Evolutionary conservation across 331 rosid species (phyloP).

Genomic region (Cydonia oblonga): DNA sequence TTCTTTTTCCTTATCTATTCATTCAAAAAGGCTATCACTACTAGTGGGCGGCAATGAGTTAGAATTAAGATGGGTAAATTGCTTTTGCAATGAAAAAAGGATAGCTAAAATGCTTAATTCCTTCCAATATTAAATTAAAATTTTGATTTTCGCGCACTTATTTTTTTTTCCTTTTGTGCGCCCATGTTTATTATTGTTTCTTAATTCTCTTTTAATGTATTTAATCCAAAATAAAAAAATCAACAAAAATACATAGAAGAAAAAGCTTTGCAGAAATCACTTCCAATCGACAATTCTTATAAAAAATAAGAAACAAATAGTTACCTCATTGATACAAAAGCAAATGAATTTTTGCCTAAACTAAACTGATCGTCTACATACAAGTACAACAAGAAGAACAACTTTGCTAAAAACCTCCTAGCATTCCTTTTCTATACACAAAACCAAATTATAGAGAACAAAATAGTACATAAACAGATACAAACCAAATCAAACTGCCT

Average conservation of each 20-base stretch:
- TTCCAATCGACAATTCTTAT: background rate
- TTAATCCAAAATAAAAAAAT: too few species aligned
- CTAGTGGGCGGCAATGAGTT: background rate
- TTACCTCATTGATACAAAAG: background rate
- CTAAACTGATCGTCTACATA: background rate
- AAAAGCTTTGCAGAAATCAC: too few species aligned
- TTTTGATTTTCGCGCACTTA: too few species aligned
- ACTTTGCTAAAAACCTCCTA: background rate
- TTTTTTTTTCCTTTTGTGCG: too few species aligned
- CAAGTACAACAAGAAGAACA: background rate
- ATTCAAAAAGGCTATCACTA: too few species aligned
- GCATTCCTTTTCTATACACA: background rate
- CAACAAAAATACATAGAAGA: too few species aligned
- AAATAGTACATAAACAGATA: background rate
- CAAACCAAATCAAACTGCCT: background rate
- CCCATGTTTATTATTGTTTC: too few species aligned
- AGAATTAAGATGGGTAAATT: background rate
- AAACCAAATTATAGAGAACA: background rate
- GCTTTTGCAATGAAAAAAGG: background rate
- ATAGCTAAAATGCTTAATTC: too few species aligned
- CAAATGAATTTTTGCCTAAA: background rate
- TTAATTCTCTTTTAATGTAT: too few species aligned
- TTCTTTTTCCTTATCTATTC: too few species aligned
- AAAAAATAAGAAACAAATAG: too few species aligned
- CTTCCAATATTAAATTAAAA: too few species aligned